Conservation (phyloP, 495 filamentous ascomycete species). For the Hypomontagnella monticulosa region DNA sequence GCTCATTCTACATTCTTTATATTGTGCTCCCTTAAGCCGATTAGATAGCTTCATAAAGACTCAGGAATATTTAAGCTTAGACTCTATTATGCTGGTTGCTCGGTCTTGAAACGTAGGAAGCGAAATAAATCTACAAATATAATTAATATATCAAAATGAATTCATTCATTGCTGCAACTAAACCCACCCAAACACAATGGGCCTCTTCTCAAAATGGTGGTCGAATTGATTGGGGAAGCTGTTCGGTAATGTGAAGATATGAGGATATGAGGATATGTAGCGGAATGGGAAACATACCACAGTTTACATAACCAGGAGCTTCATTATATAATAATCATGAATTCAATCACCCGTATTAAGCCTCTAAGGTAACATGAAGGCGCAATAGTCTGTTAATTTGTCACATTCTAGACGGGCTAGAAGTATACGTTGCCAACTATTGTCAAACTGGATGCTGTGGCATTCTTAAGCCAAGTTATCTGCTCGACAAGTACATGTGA, state of each 20-base stretch:
- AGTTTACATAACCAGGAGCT: not conserved
- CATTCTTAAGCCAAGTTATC: no score
- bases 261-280: not conserved
- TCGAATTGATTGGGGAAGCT: slow-evolving; percentile 34
- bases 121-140: not conserved
- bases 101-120: not conserved
- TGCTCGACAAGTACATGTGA: no score
- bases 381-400: no score
- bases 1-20: not conserved
- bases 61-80: not conserved
- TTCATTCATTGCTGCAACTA: slow-evolving; percentile 1
- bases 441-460: no score
- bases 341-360: no score
- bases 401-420: no score
- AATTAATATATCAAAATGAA: not conserved
- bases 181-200: slow-evolving; percentile 14
- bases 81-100: not conserved
- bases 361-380: no score
- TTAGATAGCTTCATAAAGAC: not conserved
- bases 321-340: no score
- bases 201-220: slow-evolving; percentile 28
- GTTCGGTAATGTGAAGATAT: slow-evolving; percentile 22
- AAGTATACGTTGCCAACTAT: no score
- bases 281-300: not conserved
- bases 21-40: not conserved